Evolutionary conservation across 2,329 filamentous ascomycete genomes (phyloP), one percentile per base, ranked within the genome.

Genomic region (Aspergillus terreus): DNA sequence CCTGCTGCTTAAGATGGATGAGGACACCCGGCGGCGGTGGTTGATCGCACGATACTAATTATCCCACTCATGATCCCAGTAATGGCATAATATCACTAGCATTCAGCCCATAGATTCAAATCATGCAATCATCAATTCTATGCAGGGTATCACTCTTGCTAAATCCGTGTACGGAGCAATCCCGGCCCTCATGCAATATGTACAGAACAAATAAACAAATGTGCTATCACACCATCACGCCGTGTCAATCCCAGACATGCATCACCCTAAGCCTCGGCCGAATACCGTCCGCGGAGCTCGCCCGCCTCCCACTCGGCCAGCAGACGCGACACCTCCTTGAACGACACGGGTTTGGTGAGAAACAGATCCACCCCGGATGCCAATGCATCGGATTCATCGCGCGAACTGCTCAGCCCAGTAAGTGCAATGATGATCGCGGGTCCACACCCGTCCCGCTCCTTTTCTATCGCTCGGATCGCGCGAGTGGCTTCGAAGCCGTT

Each of bases 401-500:
- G 64, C n/a, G 69, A 66, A 46, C 70, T 72, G 40, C 71, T 73
- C 15, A 77, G 59, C 2, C 75, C 75, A 2, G 75, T 78, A 48
- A 77, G 55, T 5, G 74, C 75, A 43, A 77, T 73, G 47, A 78
- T 75, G 19, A 69, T 66, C 4, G 70, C 69, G 1, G 67, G 64
- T 11, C 56, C 55, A 32, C 55, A 58, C 46, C 63, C 61, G 40
- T 65, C 63, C 5, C 60, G 56, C 33, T 73, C 70, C 50, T 61
- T 69, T 50, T 74, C 71, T n/a, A 71, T 59, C 7, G 66, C 57
- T 10, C 76, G 71, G 46, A 78, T 78, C n/a, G 70, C 68, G 6
- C 73, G 69, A 4, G 76, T 76, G 2, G 76, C 72, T 57, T 76
- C 71, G 44, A 77, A 76, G 1, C 76, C 75, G 55, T 76, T 72